Evolutionary conservation across 106 monocot genomes (phyloP).

Genomic region (Apostasia shenzhenica): DNA sequence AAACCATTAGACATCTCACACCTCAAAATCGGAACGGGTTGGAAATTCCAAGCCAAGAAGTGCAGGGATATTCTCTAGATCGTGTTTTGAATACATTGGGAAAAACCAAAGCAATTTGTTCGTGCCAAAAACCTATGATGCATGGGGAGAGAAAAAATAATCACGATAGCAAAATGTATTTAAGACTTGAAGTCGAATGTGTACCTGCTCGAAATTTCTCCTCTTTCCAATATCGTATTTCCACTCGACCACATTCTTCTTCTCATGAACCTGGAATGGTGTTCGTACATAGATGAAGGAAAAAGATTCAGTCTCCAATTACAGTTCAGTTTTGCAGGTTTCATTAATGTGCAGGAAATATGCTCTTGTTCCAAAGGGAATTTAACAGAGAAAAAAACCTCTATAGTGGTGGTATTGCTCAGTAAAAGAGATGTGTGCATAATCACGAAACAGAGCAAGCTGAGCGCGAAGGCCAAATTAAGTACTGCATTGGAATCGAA

Average conservation of each 20-base stretch:
- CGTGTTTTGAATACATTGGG: constrained; percentile 53
- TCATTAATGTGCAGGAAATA: neutral
- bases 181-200: neutral
- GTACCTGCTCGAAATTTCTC: constrained; percentile 82
- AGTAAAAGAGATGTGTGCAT: constrained; percentile 74
- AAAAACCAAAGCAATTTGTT: constrained; percentile 74
- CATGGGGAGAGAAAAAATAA: neutral
- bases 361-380: neutral
- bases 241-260: constrained; percentile 52
- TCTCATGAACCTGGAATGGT: constrained; percentile 62
- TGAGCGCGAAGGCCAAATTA: constrained; percentile 74
- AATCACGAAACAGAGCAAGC: constrained; percentile 76
- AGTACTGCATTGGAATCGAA: constrained; percentile 50
- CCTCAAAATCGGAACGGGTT: constrained; percentile 31
- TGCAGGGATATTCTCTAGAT: constrained; percentile 50
- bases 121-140: constrained; percentile 71
- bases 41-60: constrained; percentile 82
- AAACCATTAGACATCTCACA: neutral
- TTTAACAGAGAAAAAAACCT: constrained; percentile 40
- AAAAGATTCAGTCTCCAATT: neutral
- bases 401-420: constrained; percentile 82
- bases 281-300: too few species aligned
- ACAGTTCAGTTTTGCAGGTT: neutral
- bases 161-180: neutral
- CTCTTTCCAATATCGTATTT: constrained; percentile 73